These are phyloP conservation scores for Clathrus columnatus DNA, from an alignment of 768 basidiomycete species.

Conservation along the genomic window DNA sequence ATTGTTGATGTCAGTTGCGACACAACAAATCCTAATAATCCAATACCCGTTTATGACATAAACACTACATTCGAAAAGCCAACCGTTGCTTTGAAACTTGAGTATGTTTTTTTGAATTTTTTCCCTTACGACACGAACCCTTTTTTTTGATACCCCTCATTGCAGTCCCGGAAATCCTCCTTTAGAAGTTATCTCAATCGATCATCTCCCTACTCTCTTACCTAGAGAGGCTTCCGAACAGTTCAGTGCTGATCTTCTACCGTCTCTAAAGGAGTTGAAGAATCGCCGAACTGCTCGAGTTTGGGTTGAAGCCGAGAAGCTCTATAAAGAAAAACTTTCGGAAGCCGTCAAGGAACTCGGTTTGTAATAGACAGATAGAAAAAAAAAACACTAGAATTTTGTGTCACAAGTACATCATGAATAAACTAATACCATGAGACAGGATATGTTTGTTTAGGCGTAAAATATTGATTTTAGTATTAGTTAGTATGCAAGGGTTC, in stretches of 20 bases:
- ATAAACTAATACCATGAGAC: no score
- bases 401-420: no score
- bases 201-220: constrained; percentile 91
- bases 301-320: constrained; percentile 80
- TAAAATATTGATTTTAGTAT: no score
- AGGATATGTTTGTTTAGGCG: no score
- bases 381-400: no score
- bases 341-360: constrained; percentile 33
- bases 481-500: no score
- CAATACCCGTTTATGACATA: constrained; percentile 87
- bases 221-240: constrained; percentile 97
- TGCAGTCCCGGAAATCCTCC: constrained; percentile 53
- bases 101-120: constrained; percentile 39
- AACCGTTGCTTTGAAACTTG: constrained; percentile 77
- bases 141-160: neutral
- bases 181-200: constrained; percentile 87
- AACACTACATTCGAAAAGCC: constrained; percentile 93
- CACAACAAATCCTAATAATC: constrained; percentile 97
- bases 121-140: neutral
- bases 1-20: constrained; percentile 99
- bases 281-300: constrained; percentile 57
- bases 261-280: constrained; percentile 74
- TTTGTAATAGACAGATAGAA: no score
- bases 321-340: constrained; percentile 62
- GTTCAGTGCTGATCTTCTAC: constrained; percentile 81